Evolutionary conservation across 441 rosid species (phyloP), one percentile per base, ranked within the genome.

Genomic region (Eruca vesicaria): DNA sequence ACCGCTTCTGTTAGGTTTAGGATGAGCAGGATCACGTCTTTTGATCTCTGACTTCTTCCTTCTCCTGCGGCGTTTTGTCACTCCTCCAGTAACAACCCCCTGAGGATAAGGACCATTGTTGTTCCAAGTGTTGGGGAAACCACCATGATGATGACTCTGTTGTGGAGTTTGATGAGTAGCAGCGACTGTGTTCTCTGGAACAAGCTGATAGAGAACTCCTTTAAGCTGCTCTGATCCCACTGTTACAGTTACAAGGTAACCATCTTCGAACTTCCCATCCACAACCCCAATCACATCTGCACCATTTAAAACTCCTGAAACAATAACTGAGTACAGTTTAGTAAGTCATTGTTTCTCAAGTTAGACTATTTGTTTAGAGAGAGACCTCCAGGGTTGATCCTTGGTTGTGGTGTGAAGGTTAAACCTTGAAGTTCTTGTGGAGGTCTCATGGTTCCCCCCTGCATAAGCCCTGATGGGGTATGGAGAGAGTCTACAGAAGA

Each of bases 21-120:
- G 99, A 83, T 89, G 97, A 77, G 86, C 86, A 38, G 99, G 99
- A 82, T 96, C 99, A 58, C 97, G 88, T 74, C 90, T 90, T 80
- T 86, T 91, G 36, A 93, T 96, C 86, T 91, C 97, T 1, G 83
- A 86, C 80, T 90, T 93, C 90, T 88, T 96, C 77, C 97, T 84
- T 53, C 97, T 86, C 4, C 89, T 83, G n/a, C 89, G 91, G 3
- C 93, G 90, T 43, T 90, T 92, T 26, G 81, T 68, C 9, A 86
- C 86, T 6, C 83, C 48, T 26, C 74, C 78, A 35, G 82, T 56
- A 12, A 38, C 64, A 12, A 38, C 64, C 31, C 79, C 73, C 21
- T 35, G 71, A 26, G 68, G 21, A 28, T 74, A 63, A 16, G 14
- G 56, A 48, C 55, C 53, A 73, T 52, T 32, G 45, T 61, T 76